Evolutionary conservation across 2,329 filamentous ascomycete species (phyloP).

Genomic region (Chaetomiaceae sp.): DNA sequence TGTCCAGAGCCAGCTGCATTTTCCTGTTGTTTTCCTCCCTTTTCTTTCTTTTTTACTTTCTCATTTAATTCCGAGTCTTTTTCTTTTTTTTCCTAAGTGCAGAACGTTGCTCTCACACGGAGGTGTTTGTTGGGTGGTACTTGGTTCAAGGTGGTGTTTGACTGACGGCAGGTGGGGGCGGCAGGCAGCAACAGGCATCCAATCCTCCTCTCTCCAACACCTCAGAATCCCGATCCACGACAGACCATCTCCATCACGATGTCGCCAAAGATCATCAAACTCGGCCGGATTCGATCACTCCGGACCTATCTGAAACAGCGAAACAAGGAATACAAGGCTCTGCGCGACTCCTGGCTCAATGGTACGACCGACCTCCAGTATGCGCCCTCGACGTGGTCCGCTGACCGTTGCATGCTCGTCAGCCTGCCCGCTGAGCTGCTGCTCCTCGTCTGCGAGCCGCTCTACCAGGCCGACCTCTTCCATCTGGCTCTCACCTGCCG

Average conservation of each 20-base stretch:
- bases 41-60: no score
- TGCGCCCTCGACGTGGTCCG: slow-evolving; percentile 7
- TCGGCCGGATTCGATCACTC: background rate
- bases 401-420: slow-evolving; percentile 11
- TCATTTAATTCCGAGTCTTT: no score
- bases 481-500: slow-evolving; percentile 16
- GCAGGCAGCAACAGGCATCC: no score
- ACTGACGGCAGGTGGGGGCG: no score
- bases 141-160: no score
- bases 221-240: background rate
- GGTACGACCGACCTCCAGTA: background rate
- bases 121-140: no score
- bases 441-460: slow-evolving; percentile 3
- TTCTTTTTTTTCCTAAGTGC: no score
- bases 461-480: slow-evolving; percentile 20
- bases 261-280: background rate
- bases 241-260: background rate
- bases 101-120: no score
- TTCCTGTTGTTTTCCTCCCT: no score
- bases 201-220: background rate
- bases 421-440: slow-evolving; percentile 16
- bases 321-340: slow-evolving; percentile 4
- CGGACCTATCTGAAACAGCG: background rate
- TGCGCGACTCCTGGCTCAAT: background rate
- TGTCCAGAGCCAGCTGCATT: no score